These are phyloP conservation scores for Triticum aestivum DNA, from an alignment of 176 grass and related monocot genomes.

Conservation along the genomic window DNA sequence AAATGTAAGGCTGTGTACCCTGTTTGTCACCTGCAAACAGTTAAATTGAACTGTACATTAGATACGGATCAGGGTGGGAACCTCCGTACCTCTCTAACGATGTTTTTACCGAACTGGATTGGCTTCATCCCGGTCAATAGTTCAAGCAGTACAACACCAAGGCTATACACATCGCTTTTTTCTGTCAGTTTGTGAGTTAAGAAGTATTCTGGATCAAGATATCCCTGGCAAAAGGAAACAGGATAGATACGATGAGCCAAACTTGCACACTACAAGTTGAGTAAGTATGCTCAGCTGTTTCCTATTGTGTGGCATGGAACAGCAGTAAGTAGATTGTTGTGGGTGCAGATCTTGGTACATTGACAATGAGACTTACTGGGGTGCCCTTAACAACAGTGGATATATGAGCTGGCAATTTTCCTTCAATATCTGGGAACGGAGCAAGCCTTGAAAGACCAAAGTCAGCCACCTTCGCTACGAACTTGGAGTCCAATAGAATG, in stretches of 20 bases:
- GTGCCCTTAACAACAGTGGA: conserved; percentile 95
- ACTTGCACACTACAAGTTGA: conserved; percentile 1
- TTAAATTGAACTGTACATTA: not conserved
- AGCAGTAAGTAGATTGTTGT: conserved; percentile 3
- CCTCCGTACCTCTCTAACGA: conserved; percentile 79
- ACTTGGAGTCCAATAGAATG: conserved; percentile 81
- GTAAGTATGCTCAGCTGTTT: not conserved
- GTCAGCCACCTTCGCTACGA: conserved; percentile 87
- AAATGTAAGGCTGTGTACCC: not conserved
- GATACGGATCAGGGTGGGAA: not conserved
- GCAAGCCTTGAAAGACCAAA: conserved; percentile 95
- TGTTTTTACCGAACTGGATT: conserved; percentile 92
- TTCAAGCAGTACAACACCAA: conserved; percentile 90
- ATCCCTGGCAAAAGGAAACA: conserved; percentile 58
- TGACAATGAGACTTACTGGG: conserved; percentile 59
- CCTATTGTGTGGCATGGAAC: not conserved
- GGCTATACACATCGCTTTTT: conserved; percentile 91
- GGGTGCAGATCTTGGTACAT: not conserved
- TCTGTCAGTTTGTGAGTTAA: conserved; percentile 91
- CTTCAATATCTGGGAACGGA: conserved; percentile 63
- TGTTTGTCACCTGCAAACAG: not conserved
- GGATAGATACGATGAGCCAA: not conserved
- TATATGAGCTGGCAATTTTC: conserved; percentile 62
- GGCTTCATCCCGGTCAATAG: conserved; percentile 87
- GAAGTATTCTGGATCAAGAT: conserved; percentile 99